Evolutionary conservation across 306 rosid genomes (phyloP), one percentile per base, ranked within the genome.

Genomic region (Bauhinia variegata): DNA sequence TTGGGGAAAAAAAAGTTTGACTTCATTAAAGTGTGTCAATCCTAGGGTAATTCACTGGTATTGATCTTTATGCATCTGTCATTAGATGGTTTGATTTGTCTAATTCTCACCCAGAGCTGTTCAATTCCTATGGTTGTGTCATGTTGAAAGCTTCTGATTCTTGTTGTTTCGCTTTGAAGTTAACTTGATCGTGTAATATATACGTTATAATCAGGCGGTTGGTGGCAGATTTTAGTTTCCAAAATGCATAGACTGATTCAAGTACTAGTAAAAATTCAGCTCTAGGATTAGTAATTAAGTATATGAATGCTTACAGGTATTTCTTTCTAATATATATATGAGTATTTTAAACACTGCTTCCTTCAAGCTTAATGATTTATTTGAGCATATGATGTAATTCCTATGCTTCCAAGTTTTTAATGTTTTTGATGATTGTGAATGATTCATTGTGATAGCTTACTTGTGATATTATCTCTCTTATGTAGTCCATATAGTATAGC

Each of bases 211-310:
- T 10, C 11, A 39, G 63, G 15, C 15, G 16, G 42, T 19, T 54
- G 47, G 14, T 33, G 17, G 17, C 41, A 49, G 5, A 39, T 44
- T 31, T 5, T 48, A 1, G 32, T 12, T 70, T 56, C 4, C 5
- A 10, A 43, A 46, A 63, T 63, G 47, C 72, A 50, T 18, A 28
- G 31, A 59, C 54, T 74, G 32, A 51, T 33, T 43, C 12, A 64
- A 58, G 57, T 7, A 51, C 18, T 36, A 38, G 48, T 48, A 23
- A 41, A 54, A 53, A 12, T 11, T 38, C n/a, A 54, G 53, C 54
- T 13, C 33, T 28, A 43, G 4, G 5, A 31, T 5, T 2, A 5
- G 5, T 36, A 36, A 36, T 8, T 36, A 36, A 36, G 41, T 6
- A 36, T 36, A 6, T 36, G 8, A 36, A 36, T 36, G 41, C 8